Percentiles rank a stretch among this genome's conserved stretches.
Conservation (phyloP, 495 filamentous ascomycete genomes). For the Copromyces sp. region DNA sequence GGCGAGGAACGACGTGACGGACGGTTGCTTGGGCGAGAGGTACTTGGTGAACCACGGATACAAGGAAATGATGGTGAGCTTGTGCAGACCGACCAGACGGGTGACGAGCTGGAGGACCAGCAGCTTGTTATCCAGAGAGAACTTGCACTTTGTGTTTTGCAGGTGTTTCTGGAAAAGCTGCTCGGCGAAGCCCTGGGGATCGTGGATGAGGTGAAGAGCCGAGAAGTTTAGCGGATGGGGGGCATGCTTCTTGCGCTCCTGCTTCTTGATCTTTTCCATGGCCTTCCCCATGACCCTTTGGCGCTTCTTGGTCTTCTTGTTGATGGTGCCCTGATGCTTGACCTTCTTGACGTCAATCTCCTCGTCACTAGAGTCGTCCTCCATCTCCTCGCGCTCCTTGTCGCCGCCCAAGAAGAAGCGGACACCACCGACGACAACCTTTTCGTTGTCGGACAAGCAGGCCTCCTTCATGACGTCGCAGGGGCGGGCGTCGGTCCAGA, state of each 20-base stretch:
- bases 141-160: slow-evolving; percentile 72
- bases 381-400: slow-evolving; percentile 82
- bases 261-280: slow-evolving; percentile 55
- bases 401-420: slow-evolving; percentile 94
- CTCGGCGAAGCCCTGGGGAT: slow-evolving; percentile 93
- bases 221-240: slow-evolving; percentile 91
- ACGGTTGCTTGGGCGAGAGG: slow-evolving; percentile 84
- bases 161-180: slow-evolving; percentile 82
- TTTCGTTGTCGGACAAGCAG: slow-evolving; percentile 70
- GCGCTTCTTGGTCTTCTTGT: slow-evolving; percentile 92
- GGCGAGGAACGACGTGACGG: slow-evolving; percentile 89
- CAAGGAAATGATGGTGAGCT: slow-evolving; percentile 49
- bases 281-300: slow-evolving; percentile 69
- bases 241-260: slow-evolving; percentile 78
- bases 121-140: slow-evolving; percentile 85
- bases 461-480: slow-evolving; percentile 95
- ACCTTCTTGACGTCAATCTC: slow-evolving; percentile 68
- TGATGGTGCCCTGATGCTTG: slow-evolving; percentile 77
- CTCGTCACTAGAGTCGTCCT: slow-evolving; percentile 81
- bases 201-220: slow-evolving; percentile 84
- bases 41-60: slow-evolving; percentile 80
- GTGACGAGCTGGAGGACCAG: slow-evolving; percentile 81
- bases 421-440: slow-evolving; percentile 77
- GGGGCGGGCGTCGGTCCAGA: slow-evolving; percentile 54
- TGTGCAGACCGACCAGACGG: slow-evolving; percentile 85